Evolutionary conservation across 148 eudicot genomes (phyloP).

Genomic region (Camellia lanceoleosa): DNA sequence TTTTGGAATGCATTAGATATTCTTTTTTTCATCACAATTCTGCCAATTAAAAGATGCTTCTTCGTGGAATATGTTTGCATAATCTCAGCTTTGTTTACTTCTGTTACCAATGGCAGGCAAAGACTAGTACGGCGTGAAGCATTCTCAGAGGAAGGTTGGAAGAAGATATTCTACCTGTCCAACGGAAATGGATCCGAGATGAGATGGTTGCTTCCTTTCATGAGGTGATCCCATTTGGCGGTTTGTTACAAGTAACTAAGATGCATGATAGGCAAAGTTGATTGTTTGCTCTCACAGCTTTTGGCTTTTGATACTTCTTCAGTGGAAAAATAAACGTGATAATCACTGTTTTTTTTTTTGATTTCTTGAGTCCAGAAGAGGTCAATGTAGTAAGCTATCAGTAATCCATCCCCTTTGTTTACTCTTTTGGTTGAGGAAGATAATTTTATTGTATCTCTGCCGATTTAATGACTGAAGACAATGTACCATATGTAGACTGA

Average conservation of each 20-base stretch:
- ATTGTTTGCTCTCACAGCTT: conserved; percentile 1
- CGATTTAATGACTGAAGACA: background rate
- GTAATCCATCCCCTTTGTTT: background rate
- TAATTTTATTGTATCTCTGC: background rate
- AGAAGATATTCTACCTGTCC: conserved; percentile 78
- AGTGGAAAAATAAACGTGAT: background rate
- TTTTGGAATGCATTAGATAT: background rate
- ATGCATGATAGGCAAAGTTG: background rate
- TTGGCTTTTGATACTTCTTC: background rate
- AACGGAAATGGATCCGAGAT: conserved; percentile 95
- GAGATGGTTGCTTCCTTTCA: conserved; percentile 82
- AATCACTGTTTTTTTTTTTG: background rate
- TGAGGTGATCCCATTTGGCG: conserved; percentile 43
- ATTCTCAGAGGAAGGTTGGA: conserved; percentile 93
- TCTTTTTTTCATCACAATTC: background rate
- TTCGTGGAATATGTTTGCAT: background rate
- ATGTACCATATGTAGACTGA: conserved; percentile 5
- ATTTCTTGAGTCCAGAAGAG: background rate
- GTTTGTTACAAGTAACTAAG: background rate
- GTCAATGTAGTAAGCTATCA: background rate
- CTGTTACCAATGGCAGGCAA: conserved; percentile 54
- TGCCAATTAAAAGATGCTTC: background rate
- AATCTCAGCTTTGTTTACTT: conserved; percentile 8
- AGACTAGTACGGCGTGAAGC: conserved; percentile 76
- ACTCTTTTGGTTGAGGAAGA: background rate